Conservation (phyloP, 1,284 basidiomycete genomes). For the Cutaneotrichosporon mucoides region DNA sequence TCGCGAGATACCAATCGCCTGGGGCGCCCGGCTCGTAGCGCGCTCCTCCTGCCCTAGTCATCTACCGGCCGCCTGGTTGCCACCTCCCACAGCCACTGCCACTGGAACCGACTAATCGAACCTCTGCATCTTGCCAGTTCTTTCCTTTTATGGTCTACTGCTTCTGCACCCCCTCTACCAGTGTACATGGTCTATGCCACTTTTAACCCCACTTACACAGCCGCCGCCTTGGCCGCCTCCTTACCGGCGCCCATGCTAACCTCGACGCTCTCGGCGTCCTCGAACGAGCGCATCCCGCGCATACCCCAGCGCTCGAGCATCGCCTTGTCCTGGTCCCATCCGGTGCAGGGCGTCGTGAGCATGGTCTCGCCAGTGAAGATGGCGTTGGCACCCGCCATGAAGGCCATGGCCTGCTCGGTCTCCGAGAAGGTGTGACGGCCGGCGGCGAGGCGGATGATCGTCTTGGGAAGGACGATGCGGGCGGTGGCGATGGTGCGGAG, state of each 20-base stretch:
- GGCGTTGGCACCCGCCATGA: constrained; percentile 97
- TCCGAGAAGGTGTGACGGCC: constrained; percentile 87
- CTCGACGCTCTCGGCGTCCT: constrained; percentile 46
- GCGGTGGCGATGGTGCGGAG: constrained; percentile 93
- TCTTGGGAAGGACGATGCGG: constrained; percentile 81
- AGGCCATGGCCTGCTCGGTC: constrained; percentile 91
- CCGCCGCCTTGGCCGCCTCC: background rate
- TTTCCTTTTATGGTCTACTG: too few relatives aligned
- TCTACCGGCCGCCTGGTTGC: too few relatives aligned
- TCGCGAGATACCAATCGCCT: too few relatives aligned
- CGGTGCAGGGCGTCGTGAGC: constrained; percentile 93
- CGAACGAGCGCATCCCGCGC: constrained; percentile 82
- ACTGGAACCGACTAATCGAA: too few relatives aligned
- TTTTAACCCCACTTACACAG: too few relatives aligned
- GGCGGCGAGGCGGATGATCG: constrained; percentile 93
- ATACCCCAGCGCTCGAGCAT: constrained; percentile 94
- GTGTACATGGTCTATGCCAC: too few relatives aligned
- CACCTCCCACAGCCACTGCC: too few relatives aligned
- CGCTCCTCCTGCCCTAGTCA: too few relatives aligned
- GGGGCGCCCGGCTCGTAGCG: too few relatives aligned
- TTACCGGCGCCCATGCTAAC: background rate
- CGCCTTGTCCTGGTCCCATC: constrained; percentile 90
- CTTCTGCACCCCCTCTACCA: too few relatives aligned
- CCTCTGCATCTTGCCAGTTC: too few relatives aligned
- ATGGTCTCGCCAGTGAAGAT: constrained; percentile 97